Evolutionary conservation across 2,329 filamentous ascomycete species (phyloP).

Genomic region (Calonectria pteridis): DNA sequence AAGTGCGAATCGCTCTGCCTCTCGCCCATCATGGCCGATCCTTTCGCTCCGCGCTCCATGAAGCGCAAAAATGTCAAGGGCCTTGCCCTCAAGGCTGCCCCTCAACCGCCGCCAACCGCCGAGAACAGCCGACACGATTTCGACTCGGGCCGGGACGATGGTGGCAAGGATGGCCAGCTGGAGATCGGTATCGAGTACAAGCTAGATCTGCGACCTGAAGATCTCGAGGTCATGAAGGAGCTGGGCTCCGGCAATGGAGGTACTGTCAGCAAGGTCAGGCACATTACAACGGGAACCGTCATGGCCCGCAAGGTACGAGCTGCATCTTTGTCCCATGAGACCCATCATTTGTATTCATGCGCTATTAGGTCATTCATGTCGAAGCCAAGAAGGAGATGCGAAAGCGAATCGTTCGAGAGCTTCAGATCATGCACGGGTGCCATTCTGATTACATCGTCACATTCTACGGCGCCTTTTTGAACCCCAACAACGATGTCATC

Average conservation of each 20-base stretch:
- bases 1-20: conserved; percentile 20
- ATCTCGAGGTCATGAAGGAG: conserved; percentile 93
- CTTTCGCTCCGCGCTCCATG: conserved; percentile 81
- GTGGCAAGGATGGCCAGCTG: conserved; percentile 71
- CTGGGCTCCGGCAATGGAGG: conserved; percentile 96
- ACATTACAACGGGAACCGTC: conserved; percentile 92
- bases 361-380: conserved; percentile 88
- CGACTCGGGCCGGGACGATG: conserved; percentile 70
- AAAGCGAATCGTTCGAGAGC: conserved; percentile 95
- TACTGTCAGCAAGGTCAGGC: conserved; percentile 97
- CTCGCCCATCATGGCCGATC: conserved; percentile 67
- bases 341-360: conserved; percentile 30
- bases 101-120: conserved; percentile 78
- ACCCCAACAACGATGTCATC: conserved; percentile 96
- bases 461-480: conserved; percentile 97
- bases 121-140: conserved; percentile 75
- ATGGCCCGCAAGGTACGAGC: conserved; percentile 93
- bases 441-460: conserved; percentile 97
- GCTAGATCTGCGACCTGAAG: conserved; percentile 89
- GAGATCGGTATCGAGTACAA: conserved; percentile 99
- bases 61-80: conserved; percentile 99
- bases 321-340: conserved; percentile 11
- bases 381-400: conserved; percentile 98
- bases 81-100: conserved; percentile 85
- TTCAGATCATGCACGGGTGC: conserved; percentile 98